Evolutionary conservation across 768 basidiomycete species (phyloP), one percentile per base, ranked within the genome.

Genomic region (Kwoniella sp.): DNA sequence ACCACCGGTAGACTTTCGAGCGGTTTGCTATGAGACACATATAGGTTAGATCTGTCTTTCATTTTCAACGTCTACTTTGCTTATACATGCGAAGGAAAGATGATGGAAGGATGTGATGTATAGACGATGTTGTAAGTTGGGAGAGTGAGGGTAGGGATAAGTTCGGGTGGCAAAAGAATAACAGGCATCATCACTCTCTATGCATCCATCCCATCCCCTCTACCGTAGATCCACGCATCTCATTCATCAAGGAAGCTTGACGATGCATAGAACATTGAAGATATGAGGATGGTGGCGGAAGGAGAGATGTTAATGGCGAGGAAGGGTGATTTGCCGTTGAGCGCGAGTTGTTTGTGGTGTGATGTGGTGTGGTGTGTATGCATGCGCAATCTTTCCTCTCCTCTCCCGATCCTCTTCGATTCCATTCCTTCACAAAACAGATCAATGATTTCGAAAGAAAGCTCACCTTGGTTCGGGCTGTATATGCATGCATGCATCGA

Each of bases 1-100:
- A 88, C 92, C 93, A 89, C 95, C 95, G 69, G 95, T 96, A 62
- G 94, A 96, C 85, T 97, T 96, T 83, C 94, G 92, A 79, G 94
- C 94, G 80, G 93, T 96, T 92, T 96, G 94, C 93, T 78, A 65
- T 56, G 56, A 7, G 24, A 25, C 1, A 21, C 19, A 50, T 0
- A 22, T 6, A 58, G 22, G 46, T 63, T 44, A 54, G 61, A 36
- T 54, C 7, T 25, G 40, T 10, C 21, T 46, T 17, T 17, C 56
- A 29, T 12, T 22, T 9, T 5, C 17, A n/a, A 36, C n/a, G n/a
- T n/a, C n/a, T n/a, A n/a, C n/a, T n/a, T n/a, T n/a, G n/a, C n/a
- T n/a, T n/a, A n/a, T n/a, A n/a, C n/a, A n/a, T 6, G 33, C 33
- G 33, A 33, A 13, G 33, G 33, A 33, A 33, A 6, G 33, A 33